Evolutionary conservation across 345 rosid species (phyloP), one percentile per base, ranked within the genome.

Genomic region (Arabidopsis arenosa): DNA sequence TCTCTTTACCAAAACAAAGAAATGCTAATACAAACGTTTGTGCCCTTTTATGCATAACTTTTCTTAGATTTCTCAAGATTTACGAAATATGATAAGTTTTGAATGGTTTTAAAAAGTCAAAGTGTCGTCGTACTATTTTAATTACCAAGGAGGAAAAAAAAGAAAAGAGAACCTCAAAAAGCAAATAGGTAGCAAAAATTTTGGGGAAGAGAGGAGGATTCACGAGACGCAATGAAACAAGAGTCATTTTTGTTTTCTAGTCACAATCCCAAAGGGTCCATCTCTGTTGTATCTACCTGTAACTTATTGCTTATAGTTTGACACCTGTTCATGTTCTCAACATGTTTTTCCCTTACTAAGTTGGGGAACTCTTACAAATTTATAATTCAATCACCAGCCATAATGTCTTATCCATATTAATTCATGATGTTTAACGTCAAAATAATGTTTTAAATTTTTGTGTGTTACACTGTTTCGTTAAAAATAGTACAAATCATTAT

Each of bases 161-260:
- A 23, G 32, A 44, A 26, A 21, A 54, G 56, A 54, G 33, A 44
- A 23, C 63, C 55, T 54, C 40, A 44, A 55, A 43, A 55, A 32
- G 11, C 43, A 47, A 35, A 5, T 3, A 36, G 17, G 45, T 75
- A 59, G 39, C 44, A 43, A 54, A 59, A 37, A n/a, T n/a, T 4
- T 58, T 58, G 43, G n/a, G 15, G 60, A 66, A 66, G 59, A 75
- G 26, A 32, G 13, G 12, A 4, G 48, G 52, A 18, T 68, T 75
- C 80, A 76, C 75, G 80, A 68, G 80, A 69, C 32, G 69, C 79
- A 52, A 53, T 61, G 41, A 53, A 70, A 76, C 61, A 59, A 76
- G 15, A 33, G 48, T 68, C 54, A 9, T 68, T 64, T 47, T 52
- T 44, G 57, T 67, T 68, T 58, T 75, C 62, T 75, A 43, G 70